phyloP scores from a whole-genome alignment of 306 rosid species.

The Corylus americana region DNA sequence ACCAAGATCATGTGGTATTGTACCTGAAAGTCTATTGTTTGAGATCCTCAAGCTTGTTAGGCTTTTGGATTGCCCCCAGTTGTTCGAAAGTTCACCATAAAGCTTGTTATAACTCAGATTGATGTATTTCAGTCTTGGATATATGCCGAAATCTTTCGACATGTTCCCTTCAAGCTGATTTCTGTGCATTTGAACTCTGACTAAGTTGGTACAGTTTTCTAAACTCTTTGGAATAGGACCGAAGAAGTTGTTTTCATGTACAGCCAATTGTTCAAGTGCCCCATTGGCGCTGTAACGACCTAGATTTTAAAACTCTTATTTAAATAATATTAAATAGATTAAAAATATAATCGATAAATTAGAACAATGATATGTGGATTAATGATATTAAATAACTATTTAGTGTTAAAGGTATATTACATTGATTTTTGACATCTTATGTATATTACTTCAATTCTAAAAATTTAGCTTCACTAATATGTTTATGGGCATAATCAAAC shows the following conservation, averaged over 20 bases:
- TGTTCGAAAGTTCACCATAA: background rate
- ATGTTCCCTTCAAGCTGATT: conserved; percentile 44
- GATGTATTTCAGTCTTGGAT: conserved; percentile 27
- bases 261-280: conserved; percentile 9
- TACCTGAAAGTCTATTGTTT: too few species aligned
- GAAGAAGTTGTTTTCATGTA: background rate
- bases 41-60: background rate
- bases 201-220: conserved; percentile 17
- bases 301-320: too few species aligned
- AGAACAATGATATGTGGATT: too few species aligned
- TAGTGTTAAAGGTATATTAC: too few species aligned
- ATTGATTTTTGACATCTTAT: too few species aligned
- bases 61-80: background rate
- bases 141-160: conserved; percentile 36
- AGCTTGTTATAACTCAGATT: conserved; percentile 16
- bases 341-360: too few species aligned
- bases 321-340: too few species aligned
- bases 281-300: background rate
- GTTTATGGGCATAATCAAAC: too few species aligned
- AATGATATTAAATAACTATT: too few species aligned
- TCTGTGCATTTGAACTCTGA: conserved; percentile 34
- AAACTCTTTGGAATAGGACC: background rate
- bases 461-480: too few species aligned
- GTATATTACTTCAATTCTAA: too few species aligned
- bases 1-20: too few species aligned